Conservation (phyloP, 768 basidiomycete species). For the Tylopilus sp. region DNA sequence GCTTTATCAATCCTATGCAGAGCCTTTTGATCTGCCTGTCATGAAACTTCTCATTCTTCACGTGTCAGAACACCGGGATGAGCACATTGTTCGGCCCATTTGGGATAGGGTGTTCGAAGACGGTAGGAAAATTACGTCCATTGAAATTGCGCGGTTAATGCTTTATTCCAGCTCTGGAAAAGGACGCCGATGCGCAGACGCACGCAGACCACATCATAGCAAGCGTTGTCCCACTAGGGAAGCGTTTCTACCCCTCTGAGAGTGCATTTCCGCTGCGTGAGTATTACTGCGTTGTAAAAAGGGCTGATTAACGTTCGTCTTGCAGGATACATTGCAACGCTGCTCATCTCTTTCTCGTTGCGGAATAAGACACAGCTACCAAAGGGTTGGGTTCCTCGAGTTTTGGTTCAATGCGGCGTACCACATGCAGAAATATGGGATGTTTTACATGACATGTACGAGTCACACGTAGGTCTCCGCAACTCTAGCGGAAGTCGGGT, state of each 20-base stretch:
- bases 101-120: conserved; percentile 88
- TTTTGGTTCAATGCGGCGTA: conserved; percentile 78
- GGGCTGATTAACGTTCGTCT: background rate
- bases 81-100: conserved; percentile 73
- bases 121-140: conserved; percentile 43
- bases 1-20: conserved; percentile 87
- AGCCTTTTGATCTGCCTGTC: conserved; percentile 78
- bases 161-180: conserved; percentile 45
- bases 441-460: conserved; percentile 80
- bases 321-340: conserved; percentile 69
- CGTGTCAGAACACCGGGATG: conserved; percentile 90
- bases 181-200: conserved; percentile 50
- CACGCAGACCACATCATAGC: conserved; percentile 62
- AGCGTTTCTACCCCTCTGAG: conserved; percentile 88
- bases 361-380: conserved; percentile 55
- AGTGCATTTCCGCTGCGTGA: conserved; percentile 84
- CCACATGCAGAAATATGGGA: conserved; percentile 83
- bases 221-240: conserved; percentile 68
- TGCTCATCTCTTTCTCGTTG: conserved; percentile 73
- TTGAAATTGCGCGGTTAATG: conserved; percentile 4
- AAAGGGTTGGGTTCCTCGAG: conserved; percentile 78
- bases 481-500: background rate
- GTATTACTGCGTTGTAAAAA: conserved; percentile 22
- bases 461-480: conserved; percentile 65
- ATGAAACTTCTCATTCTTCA: conserved; percentile 89